Base-by-base conservation (phyloP, 306 rosid genomes). In the Gleditsia sinensis region DNA sequence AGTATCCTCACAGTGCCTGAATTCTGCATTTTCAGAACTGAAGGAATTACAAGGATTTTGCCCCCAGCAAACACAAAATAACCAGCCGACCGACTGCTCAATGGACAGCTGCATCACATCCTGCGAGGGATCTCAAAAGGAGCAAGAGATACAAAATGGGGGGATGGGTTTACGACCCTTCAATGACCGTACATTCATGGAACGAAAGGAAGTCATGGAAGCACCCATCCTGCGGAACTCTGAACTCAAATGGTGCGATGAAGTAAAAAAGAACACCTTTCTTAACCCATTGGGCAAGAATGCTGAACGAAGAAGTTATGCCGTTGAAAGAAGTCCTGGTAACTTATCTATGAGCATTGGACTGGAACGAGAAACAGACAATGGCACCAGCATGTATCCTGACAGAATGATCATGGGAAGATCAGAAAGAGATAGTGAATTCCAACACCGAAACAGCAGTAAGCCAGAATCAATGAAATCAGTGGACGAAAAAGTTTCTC, bases 21-120 rank as follows among this genome's bases (percentile, higher is more conserved):
- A 84, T 54, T 88, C 96, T 46, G 68, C 90, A 13, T 80, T 89
- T 63, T 77, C 87, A 33, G 96, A 88, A 66, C 82, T 84, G 28
- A 87, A 85, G 71, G 86, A 86, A 65, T 7, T 80, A 50, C 85
- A 85, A 27, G 87, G 89, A 69, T 48, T 83, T 3, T 68, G 81
- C 65, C 86, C 84, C 1, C 83, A 81, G 40, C 72, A 83, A 54
- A 33, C 69, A 71, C 91, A 75, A 72, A 71, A 78, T 62, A 74
- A 40, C 82, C 87, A 83, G 48, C 88, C 86, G 32, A 75, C 75
- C 2, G 92, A 92, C 70, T 88, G 89, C 62, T 88, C 96, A 3
- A 74, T 90, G 77, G 94, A 92, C 63, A 92, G 94, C 75, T 92
- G 96, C 80, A 78, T 90, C 56, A 90, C 96, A 33, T 87, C 87